A percentile compares a stretch with the other conserved stretches of the same genome.
These are phyloP conservation scores for Paracoccidioides lutzii DNA, from an alignment of 2,329 filamentous ascomycete genomes.

Conservation along the genomic window DNA sequence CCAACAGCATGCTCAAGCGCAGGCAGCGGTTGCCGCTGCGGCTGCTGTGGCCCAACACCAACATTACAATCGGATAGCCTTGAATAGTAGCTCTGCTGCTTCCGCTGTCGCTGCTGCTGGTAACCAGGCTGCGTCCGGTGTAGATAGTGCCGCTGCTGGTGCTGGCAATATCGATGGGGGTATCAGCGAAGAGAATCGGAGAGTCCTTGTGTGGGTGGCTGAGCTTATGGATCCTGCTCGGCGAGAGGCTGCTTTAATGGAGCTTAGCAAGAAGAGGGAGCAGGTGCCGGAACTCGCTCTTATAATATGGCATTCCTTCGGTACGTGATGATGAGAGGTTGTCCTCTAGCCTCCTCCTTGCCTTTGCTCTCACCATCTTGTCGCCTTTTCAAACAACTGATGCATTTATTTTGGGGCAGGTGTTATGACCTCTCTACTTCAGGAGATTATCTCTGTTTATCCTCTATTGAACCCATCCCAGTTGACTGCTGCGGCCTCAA, in stretches of 20 bases:
- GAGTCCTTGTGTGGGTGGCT: slow-evolving; percentile 85
- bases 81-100: slow-evolving; percentile 44
- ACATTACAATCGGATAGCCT: slow-evolving; percentile 61
- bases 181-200: slow-evolving; percentile 79
- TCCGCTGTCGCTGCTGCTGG: slow-evolving; percentile 15
- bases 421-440: slow-evolving; percentile 93
- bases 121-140: slow-evolving; percentile 19
- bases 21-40: slow-evolving; percentile 30
- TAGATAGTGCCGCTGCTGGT: slow-evolving; percentile 22
- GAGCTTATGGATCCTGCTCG: slow-evolving; percentile 79
- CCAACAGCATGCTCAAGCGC: slow-evolving; percentile 34
- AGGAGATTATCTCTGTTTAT: slow-evolving; percentile 98
- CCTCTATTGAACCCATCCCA: slow-evolving; percentile 92
- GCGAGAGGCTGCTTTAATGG: slow-evolving; percentile 78
- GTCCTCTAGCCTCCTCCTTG: neutral
- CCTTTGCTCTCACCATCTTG: neutral
- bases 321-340: slow-evolving; percentile 39
- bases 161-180: slow-evolving; percentile 46
- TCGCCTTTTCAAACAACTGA: neutral
- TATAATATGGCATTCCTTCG: slow-evolving; percentile 97
- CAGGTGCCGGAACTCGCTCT: slow-evolving; percentile 93
- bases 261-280: slow-evolving; percentile 96
- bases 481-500: slow-evolving; percentile 91
- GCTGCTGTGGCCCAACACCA: slow-evolving; percentile 33
- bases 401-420: slow-evolving; percentile 40